Percentiles rank a stretch among this genome's conserved stretches.
phyloP scores from a whole-genome alignment of 2,329 filamentous ascomycete genomes.

The Allantophomopsis cytisporea region DNA sequence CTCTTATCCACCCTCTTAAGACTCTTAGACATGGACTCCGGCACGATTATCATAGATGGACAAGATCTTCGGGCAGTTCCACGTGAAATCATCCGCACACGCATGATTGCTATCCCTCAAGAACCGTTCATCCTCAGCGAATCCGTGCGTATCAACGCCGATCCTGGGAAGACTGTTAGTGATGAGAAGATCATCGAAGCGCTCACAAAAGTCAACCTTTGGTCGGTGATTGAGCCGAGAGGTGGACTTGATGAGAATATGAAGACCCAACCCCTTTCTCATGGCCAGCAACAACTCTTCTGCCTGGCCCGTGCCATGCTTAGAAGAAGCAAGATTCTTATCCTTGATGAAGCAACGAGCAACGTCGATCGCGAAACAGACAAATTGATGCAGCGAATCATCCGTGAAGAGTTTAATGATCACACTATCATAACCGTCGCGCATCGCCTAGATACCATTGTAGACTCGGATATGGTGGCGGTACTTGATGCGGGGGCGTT shows the following conservation, averaged over 20 bases:
- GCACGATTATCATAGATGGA: slow-evolving; percentile 25
- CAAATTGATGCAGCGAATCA: slow-evolving; percentile 20
- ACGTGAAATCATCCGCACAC: slow-evolving; percentile 75
- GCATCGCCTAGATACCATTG: slow-evolving; percentile 21
- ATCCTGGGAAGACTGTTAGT: background rate
- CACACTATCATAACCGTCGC: slow-evolving; percentile 29
- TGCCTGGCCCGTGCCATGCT: slow-evolving; percentile 28
- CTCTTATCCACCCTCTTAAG: slow-evolving; percentile 31
- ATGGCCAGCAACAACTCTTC: slow-evolving; percentile 32
- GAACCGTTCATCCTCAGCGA: background rate
- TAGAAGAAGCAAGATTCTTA: slow-evolving; percentile 15
- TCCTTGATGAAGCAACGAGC: slow-evolving; percentile 16
- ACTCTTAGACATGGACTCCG: slow-evolving; percentile 28
- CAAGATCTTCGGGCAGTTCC: slow-evolving; percentile 23
- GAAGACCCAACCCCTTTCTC: slow-evolving; percentile 20
- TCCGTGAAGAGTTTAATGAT: slow-evolving; percentile 31
- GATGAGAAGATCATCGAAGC: background rate
- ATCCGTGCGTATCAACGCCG: background rate
- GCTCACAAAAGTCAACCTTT: background rate
- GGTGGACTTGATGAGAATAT: slow-evolving; percentile 21
- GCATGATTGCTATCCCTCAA: slow-evolving; percentile 66
- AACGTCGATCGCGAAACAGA: slow-evolving; percentile 17
- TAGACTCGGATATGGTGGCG: slow-evolving; percentile 27
- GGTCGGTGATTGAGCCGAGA: background rate
- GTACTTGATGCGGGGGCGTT: slow-evolving; percentile 37